These are phyloP conservation scores for Peribolospora kevripleyi DNA, from an alignment of 768 basidiomycete genomes.

Conservation along the genomic window DNA sequence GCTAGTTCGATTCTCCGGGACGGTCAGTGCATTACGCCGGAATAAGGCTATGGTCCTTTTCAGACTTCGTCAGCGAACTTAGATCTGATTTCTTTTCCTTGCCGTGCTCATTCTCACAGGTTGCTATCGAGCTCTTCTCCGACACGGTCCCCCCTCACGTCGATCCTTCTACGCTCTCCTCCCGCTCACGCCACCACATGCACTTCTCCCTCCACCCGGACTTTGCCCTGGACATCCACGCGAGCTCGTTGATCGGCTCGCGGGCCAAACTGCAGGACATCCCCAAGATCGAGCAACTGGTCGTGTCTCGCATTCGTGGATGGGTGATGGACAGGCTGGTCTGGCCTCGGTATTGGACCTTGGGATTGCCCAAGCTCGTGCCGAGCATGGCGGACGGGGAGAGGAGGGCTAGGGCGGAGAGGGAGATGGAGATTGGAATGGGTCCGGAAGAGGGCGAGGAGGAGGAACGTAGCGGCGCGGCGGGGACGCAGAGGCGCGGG, in stretches of 20 bases:
- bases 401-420: too few species aligned
- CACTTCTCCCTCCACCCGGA: constrained; percentile 63
- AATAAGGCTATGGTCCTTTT: constrained; percentile 40
- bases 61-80: constrained; percentile 32
- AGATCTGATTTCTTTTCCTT: constrained; percentile 5
- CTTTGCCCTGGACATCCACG: constrained; percentile 64
- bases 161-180: constrained; percentile 26
- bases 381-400: too few species aligned
- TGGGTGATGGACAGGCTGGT: constrained; percentile 24
- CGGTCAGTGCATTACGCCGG: constrained; percentile 43
- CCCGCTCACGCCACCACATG: constrained; percentile 34
- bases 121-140: constrained; percentile 3
- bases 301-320: constrained; percentile 55
- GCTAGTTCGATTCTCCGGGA: constrained; percentile 63
- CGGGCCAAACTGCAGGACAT: constrained; percentile 94
- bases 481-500: too few species aligned
- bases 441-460: too few species aligned
- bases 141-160: neutral
- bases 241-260: constrained; percentile 78
- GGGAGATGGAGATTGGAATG: too few species aligned
- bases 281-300: constrained; percentile 86
- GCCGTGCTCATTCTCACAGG: neutral
- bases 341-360: constrained; percentile 26
- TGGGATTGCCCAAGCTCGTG: neutral
- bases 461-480: too few species aligned